phyloP scores from a whole-genome alignment of 2,329 filamentous ascomycete genomes.

The Penicillium sp. region DNA sequence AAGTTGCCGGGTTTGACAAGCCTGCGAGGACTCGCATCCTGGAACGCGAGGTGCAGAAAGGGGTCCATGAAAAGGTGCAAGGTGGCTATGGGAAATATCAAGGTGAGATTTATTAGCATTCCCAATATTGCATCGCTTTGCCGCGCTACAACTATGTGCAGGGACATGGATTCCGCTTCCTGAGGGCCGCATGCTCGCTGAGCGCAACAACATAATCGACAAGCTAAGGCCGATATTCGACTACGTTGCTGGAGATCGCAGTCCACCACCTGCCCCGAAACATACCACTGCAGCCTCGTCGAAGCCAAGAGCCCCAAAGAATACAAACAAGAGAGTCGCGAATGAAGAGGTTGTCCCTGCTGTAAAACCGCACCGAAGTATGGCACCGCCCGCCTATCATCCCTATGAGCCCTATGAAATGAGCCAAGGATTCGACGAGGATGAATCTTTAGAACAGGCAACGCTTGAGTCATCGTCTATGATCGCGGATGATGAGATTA shows the following conservation, averaged over 20 bases:
- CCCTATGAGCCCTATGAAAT: slow-evolving; percentile 59
- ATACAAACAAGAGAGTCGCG: too few relatives aligned
- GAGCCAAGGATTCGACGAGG: slow-evolving; percentile 58
- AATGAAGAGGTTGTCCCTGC: too few relatives aligned
- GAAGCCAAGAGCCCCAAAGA: slow-evolving; percentile 66
- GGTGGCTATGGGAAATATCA: slow-evolving; percentile 98
- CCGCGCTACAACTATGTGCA: too few relatives aligned
- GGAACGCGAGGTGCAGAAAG: slow-evolving; percentile 93
- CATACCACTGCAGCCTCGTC: slow-evolving; percentile 65
- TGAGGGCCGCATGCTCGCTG: slow-evolving; percentile 69
- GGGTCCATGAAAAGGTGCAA: slow-evolving; percentile 93
- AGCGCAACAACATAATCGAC: slow-evolving; percentile 76
- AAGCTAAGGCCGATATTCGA: slow-evolving; percentile 82
- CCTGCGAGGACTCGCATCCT: slow-evolving; percentile 88
- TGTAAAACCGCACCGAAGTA: slow-evolving; percentile 32
- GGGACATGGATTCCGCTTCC: slow-evolving; percentile 92
- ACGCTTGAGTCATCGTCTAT: slow-evolving; percentile 78
- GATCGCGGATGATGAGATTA: slow-evolving; percentile 71
- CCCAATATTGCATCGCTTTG: too few relatives aligned
- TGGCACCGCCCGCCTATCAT: slow-evolving; percentile 32
- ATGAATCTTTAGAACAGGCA: slow-evolving; percentile 72
- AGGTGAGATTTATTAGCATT: slow-evolving; percentile 52
- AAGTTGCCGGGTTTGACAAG: slow-evolving; percentile 94
- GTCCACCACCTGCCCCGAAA: slow-evolving; percentile 85
- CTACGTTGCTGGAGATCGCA: slow-evolving; percentile 72